A percentile compares a stretch with the other conserved stretches of the same genome.
Conservation (phyloP, 768 basidiomycete species). For the Strobilomyces echinocephalus region DNA sequence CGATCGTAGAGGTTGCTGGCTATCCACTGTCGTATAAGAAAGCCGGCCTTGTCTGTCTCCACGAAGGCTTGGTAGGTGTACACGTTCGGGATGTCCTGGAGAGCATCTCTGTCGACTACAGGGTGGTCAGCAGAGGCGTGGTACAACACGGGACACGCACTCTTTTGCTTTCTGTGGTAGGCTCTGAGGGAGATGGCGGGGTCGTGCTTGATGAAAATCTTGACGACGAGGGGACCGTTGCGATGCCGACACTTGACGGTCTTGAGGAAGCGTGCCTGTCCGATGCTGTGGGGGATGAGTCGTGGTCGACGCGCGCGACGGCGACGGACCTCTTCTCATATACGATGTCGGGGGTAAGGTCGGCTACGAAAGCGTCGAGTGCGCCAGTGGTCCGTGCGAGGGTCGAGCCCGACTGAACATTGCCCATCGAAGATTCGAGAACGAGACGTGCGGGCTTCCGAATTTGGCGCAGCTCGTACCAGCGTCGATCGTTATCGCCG, state of each 20-base stretch:
- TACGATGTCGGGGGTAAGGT: constrained; percentile 79
- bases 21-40: constrained; percentile 91
- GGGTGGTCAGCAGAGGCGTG: background rate
- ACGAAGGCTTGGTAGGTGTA: constrained; percentile 86
- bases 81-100: constrained; percentile 81
- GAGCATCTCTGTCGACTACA: constrained; percentile 78
- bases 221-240: constrained; percentile 81
- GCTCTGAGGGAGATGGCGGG: constrained; percentile 71
- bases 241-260: constrained; percentile 84
- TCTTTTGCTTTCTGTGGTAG: constrained; percentile 74
- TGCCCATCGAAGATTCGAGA: constrained; percentile 55
- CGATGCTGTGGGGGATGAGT: constrained; percentile 15
- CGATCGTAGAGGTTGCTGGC: constrained; percentile 94
- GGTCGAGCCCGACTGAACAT: constrained; percentile 46
- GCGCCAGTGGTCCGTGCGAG: constrained; percentile 70
- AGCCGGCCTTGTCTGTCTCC: constrained; percentile 95
- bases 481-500: too few species aligned
- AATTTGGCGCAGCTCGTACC: too few species aligned
- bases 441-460: too few species aligned
- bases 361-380: constrained; percentile 85
- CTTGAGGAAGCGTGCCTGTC: constrained; percentile 47
- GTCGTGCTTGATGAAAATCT: constrained; percentile 95
- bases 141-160: constrained; percentile 32
- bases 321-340: constrained; percentile 83
- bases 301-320: background rate